Evolutionary conservation across 352 stramenopile genomes (phyloP), one percentile per base, ranked within the genome.

Genomic region (Pythium sukuiense): DNA sequence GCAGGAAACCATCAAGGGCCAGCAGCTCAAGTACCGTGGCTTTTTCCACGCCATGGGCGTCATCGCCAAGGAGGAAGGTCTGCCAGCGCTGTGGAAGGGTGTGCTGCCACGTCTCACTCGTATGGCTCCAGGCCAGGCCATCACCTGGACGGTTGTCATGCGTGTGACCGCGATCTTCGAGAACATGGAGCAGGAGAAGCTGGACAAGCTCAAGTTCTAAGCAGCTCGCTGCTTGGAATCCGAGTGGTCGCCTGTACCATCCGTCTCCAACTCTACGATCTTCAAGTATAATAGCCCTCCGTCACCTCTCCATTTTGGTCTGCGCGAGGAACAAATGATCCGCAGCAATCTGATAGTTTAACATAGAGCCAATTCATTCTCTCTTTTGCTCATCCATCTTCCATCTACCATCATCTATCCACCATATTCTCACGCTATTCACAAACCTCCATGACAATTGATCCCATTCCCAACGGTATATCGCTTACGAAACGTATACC

Each of bases 121-220:
- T 55, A 98, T 99, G 80, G 95, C 98, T 49, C 96, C 97, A 2
- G 97, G 97, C 45, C 96, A 99, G 75, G 97, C 96, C 52, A 99
- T 99, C 72, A 99, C 96, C 26, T 99, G 89, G 89, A 95, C 89
- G 0, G 87, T 96, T 32, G 88, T 96, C 63, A 95, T 92, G 83
- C 81, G 79, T 41, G 87, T 95, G 24, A 93, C 85, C n/a, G 88
- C 85, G 54, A 92, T 90, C 66, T 95, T 95, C 32, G 88, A 96
- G 76, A 90, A 93, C 74, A 67, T 79, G 37, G 79, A 88, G 27
- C 71, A 85, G 49, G 63, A 79, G 66, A 89, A 90, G 73, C 71
- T 92, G 33, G 63, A 79, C 70, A 89, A 90, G 73, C 71, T 92
- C 39, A 90, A 91, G 67, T 76, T 92, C 63, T 90, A 87, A 80